Evolutionary conservation across 2,329 filamentous ascomycete genomes (phyloP).

Genomic region (Diaporthe citriasiana): DNA sequence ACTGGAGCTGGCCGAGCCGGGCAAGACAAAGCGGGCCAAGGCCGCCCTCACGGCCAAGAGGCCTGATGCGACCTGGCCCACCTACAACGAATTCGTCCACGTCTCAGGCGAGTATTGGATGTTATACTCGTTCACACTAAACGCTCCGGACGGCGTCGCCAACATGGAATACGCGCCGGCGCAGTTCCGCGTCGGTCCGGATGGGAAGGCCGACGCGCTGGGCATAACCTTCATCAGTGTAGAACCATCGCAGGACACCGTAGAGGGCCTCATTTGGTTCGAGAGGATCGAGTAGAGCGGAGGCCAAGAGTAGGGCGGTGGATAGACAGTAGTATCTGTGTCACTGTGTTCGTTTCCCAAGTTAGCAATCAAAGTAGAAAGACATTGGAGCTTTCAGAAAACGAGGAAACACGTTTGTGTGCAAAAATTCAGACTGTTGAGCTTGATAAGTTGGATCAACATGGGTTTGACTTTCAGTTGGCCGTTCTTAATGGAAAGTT

Average conservation of each 20-base stretch:
- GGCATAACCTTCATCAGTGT: conserved; percentile 49
- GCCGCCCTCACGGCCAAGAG: conserved; percentile 48
- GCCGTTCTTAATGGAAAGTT: conserved; percentile 46
- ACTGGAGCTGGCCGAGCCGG: conserved; percentile 42
- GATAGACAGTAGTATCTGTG: not conserved
- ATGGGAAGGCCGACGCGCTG: conserved; percentile 48
- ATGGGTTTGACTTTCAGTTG: conserved; percentile 47
- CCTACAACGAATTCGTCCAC: conserved; percentile 51
- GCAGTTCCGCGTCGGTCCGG: conserved; percentile 50
- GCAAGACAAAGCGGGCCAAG: not conserved
- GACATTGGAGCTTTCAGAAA: not conserved
- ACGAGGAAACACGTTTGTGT: not conserved
- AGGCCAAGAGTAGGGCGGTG: not conserved
- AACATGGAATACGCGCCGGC: conserved; percentile 49
- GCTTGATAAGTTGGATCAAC: conserved; percentile 63
- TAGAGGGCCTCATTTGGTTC: conserved; percentile 52
- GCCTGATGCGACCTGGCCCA: conserved; percentile 51
- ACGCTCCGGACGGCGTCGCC: conserved; percentile 46
- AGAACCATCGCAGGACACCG: conserved; percentile 44
- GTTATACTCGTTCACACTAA: conserved; percentile 48
- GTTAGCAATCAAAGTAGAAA: conserved; percentile 31
- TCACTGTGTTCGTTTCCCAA: conserved; percentile 26
- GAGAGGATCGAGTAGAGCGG: conserved; percentile 44
- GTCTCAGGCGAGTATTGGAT: conserved; percentile 55
- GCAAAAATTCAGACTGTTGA: conserved; percentile 71